These are phyloP conservation scores for Cryptosporidium xiaoi DNA, from an alignment of 169 alveolate species.

Conservation along the genomic window DNA sequence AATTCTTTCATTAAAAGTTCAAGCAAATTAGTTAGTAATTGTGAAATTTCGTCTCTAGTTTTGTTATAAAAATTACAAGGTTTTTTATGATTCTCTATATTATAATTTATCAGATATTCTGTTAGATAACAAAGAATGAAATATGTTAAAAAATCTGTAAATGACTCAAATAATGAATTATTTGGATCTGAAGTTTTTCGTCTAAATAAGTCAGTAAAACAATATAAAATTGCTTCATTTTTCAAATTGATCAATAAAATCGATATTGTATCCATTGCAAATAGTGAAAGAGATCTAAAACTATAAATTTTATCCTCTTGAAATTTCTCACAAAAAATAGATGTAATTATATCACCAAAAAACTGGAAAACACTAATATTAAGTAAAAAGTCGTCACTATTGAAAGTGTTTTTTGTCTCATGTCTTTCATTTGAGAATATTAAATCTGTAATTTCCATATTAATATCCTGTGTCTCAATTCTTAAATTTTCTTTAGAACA, in stretches of 20 bases:
- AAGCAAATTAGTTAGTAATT: slow-evolving; percentile 21
- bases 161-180: no score
- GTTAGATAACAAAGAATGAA: no score
- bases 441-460: no score
- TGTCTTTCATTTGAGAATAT: no score
- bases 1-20: slow-evolving; percentile 1
- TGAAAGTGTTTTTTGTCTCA: not conserved
- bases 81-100: no score
- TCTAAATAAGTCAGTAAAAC: not conserved
- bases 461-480: no score
- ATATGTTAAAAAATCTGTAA: no score
- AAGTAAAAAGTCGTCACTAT: not conserved
- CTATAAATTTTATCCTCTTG: not conserved
- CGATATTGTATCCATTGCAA: slow-evolving; percentile 11
- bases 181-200: not conserved
- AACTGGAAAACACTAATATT: not conserved
- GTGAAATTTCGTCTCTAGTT: not conserved
- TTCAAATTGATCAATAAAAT: slow-evolving; percentile 25
- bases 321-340: slow-evolving; percentile 1
- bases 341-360: slow-evolving; percentile 31
- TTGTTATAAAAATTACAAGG: no score
- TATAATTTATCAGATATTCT: no score
- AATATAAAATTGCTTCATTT: not conserved
- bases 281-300: not conserved
- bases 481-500: no score